A percentile compares a stretch with the other conserved stretches of the same genome.
These are phyloP conservation scores for Leavenworthia alabamica DNA, from an alignment of 345 rosid species.

Conservation along the genomic window DNA sequence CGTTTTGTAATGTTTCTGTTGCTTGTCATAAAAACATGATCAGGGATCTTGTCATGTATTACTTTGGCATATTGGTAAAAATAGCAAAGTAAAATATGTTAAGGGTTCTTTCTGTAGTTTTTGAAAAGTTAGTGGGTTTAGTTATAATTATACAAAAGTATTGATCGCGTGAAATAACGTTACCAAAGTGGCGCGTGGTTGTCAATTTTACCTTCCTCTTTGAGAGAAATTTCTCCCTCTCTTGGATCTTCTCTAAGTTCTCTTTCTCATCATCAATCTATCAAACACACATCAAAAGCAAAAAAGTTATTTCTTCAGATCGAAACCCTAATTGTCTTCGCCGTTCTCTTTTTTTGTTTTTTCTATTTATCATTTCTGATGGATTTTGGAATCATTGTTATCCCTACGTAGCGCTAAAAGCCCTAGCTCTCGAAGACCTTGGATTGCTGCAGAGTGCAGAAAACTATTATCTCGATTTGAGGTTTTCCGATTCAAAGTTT, in stretches of 20 bases:
- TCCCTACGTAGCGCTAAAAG: slow-evolving; percentile 21
- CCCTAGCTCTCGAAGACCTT: slow-evolving; percentile 28
- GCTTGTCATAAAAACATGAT: not conserved
- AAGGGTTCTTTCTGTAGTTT: not conserved
- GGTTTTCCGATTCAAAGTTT: slow-evolving; percentile 6
- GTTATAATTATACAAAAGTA: not conserved
- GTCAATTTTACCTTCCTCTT: not conserved
- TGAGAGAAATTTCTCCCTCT: slow-evolving; percentile 8
- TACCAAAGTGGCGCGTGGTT: slow-evolving; percentile 12
- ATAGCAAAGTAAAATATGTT: not conserved
- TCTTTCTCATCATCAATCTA: slow-evolving; percentile 29
- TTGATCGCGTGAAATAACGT: slow-evolving; percentile 10
- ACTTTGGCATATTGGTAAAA: not conserved
- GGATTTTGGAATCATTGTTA: slow-evolving; percentile 33
- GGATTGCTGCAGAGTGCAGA: slow-evolving; percentile 16
- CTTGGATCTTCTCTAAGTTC: slow-evolving; percentile 27
- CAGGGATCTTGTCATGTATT: not conserved
- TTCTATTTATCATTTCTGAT: slow-evolving; percentile 8
- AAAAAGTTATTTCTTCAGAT: slow-evolving; percentile 8
- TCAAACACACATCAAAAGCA: slow-evolving; percentile 5
- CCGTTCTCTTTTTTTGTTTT: not conserved
- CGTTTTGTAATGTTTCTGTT: slow-evolving; percentile 12
- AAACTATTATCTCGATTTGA: not conserved
- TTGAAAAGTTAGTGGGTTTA: not conserved
- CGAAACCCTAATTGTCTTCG: slow-evolving; percentile 26